Evolutionary conservation across 441 rosid genomes (phyloP).

Genomic region (Biscutella auriculata): DNA sequence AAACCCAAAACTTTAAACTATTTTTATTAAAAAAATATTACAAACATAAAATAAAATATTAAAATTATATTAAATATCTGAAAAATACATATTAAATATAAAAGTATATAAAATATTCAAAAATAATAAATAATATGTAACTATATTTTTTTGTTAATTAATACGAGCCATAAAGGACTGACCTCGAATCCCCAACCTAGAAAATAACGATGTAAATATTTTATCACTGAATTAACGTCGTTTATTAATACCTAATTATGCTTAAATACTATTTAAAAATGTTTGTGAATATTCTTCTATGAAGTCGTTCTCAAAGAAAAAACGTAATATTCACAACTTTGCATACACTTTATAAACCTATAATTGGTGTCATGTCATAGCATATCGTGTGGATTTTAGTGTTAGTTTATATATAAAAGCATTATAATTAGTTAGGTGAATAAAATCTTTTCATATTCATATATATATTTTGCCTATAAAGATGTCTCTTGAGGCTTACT

Average conservation of each 20-base stretch:
- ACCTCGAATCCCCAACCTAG: too few species aligned
- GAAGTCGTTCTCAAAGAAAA: background rate
- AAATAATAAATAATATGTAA: too few species aligned
- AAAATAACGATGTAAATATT: too few species aligned
- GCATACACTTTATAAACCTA: slow-evolving; percentile 1
- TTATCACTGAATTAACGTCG: too few species aligned
- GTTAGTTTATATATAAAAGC: slow-evolving; percentile 15
- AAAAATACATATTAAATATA: too few species aligned
- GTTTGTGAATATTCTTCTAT: background rate
- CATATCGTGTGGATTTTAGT: slow-evolving; percentile 15
- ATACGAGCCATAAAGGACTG: too few species aligned
- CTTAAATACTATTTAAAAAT: background rate
- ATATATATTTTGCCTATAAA: slow-evolving; percentile 5
- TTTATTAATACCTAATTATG: background rate
- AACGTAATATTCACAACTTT: slow-evolving; percentile 10
- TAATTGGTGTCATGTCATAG: slow-evolving; percentile 1
- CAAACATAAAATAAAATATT: too few species aligned
- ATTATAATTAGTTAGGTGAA: slow-evolving; percentile 22
- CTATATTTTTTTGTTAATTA: too few species aligned
- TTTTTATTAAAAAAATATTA: too few species aligned
- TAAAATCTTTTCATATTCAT: slow-evolving; percentile 18
- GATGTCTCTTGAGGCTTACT: slow-evolving; percentile 23
- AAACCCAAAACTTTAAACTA: too few species aligned
- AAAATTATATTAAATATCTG: too few species aligned
- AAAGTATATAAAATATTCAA: too few species aligned